Evolutionary conservation across 139 green algal genomes (phyloP), one percentile per base, ranked within the genome.

Genomic region (Chlorella sp.): DNA sequence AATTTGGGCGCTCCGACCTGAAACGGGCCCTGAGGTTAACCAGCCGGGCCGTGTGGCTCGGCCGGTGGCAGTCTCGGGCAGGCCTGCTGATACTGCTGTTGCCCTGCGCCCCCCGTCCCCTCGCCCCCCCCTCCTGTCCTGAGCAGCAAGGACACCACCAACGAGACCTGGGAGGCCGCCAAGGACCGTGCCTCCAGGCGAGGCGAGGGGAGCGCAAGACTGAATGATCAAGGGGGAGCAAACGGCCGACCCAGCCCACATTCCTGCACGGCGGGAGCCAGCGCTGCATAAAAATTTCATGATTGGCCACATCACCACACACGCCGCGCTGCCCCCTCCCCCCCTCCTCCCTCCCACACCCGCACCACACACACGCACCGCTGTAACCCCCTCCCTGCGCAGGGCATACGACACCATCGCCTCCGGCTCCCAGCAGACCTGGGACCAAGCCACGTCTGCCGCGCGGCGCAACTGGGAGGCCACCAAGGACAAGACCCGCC

Each of bases 361-460:
- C 8, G 21, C 11, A 25, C 21, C 35, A 9, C 21, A 61, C 25
- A n/a, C 21, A 15, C 46, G 15, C 12, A 15, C 46, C 12, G 46
- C 12, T 15, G 15, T 12, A 15, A 12, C 27, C 27, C 19, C 8
- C 36, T 23, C 33, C 38, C 38, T 11, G 27, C 46, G 73, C 73
- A 79, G 73, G 40, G 50, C 68, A 12, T 83, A 83, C 66, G 68
- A 77, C 43, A 29, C 33, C 0, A 58, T 77, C 9, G 21, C 42
- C 33, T 40, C 29, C 35, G 65, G 59, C 17, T 62, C 62, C 8
- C 33, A 55, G 12, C 42, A 83, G 68, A 73, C 68, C 31, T 83
- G 77, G 77, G 77, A 83, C 53, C 68, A 84, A 48, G 78, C 78
- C 40, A 70, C 80, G 64, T 21, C 27, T 8, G 46, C 58, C 7